Evolutionary conservation across 768 basidiomycete species (phyloP).

Genomic region (Xerocomellus amylosporus): DNA sequence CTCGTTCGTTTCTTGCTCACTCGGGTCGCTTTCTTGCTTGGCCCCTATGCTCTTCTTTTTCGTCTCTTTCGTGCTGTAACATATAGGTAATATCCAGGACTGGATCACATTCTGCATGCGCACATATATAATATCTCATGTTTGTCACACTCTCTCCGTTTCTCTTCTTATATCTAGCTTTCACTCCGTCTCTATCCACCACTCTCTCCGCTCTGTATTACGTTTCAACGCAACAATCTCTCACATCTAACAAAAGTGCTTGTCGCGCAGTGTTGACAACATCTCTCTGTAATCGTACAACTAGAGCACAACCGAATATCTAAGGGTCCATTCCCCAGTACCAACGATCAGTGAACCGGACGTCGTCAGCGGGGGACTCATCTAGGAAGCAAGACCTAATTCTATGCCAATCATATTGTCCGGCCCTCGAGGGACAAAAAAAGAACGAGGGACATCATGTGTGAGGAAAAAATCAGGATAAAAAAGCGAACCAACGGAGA

Average conservation of each 20-base stretch:
- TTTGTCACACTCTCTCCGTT: slow-evolving; percentile 3
- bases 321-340: neutral
- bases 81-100: slow-evolving; percentile 15
- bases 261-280: neutral
- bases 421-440: slow-evolving; percentile 3
- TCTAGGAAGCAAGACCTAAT: slow-evolving; percentile 9
- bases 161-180: neutral
- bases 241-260: neutral
- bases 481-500: neutral
- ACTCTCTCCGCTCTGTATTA: slow-evolving; percentile 9
- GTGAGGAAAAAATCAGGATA: slow-evolving; percentile 2
- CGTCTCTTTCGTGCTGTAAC: slow-evolving; percentile 1
- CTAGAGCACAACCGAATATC: slow-evolving; percentile 13
- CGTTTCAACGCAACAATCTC: neutral
- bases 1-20: slow-evolving; percentile 7
- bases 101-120: slow-evolving; percentile 5
- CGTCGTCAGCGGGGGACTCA: neutral
- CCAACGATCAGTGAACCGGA: neutral
- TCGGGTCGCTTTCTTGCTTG: neutral
- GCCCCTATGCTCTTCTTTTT: slow-evolving; percentile 1
- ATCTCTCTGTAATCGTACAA: slow-evolving; percentile 20
- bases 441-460: neutral
- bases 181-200: neutral
- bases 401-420: slow-evolving; percentile 23
- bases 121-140: slow-evolving; percentile 1